Evolutionary conservation across 1,284 basidiomycete genomes (phyloP), one percentile per base, ranked within the genome.

Genomic region (Heterobasidion occidentale): DNA sequence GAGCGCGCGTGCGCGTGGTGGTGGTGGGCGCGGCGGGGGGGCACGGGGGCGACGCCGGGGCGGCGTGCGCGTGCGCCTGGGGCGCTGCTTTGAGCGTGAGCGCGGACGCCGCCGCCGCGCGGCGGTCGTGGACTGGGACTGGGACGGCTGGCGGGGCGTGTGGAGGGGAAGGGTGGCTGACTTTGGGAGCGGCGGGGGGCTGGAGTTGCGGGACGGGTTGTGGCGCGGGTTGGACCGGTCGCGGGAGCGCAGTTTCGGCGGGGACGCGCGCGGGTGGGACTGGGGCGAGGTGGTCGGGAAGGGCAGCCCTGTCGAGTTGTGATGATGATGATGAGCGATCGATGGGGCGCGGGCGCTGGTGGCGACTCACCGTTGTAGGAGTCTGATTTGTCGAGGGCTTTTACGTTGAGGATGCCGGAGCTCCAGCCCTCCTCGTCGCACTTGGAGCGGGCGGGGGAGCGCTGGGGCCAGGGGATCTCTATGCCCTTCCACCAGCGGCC

Each of bases 401-500:
- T 87, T 68, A 89, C 80, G 59, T 78, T 80, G 62, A 86, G 73
- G 61, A 88, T 84, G 49, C 85, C 89, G 42, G 85, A 88, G 62
- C 80, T 83, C 76, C 84, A 86, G 61, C 81, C 80, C 64, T 88
- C 84, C 57, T 88, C 81, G 59, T 86, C 86, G 33, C 54, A 56
- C 64, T 84, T 86, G 20, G 81, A 77, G 59, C 82, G 75, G 17
- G 47, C 27, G 27, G 79, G 71, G 60, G 86, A 76, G 46, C 82
- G 76, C 66, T 85, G 80, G 60, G 81, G 80, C 73, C 81, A 88
- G 81, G 86, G 86, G 36, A 83, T 75, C 60, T 88, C 83, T 54
- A 88, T 72, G 46, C 88, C 89, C 46, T 86, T 74, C 88, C 90
- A 93, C 92, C 92, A 94, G 60, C 79, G 83, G 3, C 92, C 92